These are phyloP conservation scores for Gracilaria vermiculophylla DNA, from an alignment of 23 red algal genomes.

Conservation along the genomic window DNA sequence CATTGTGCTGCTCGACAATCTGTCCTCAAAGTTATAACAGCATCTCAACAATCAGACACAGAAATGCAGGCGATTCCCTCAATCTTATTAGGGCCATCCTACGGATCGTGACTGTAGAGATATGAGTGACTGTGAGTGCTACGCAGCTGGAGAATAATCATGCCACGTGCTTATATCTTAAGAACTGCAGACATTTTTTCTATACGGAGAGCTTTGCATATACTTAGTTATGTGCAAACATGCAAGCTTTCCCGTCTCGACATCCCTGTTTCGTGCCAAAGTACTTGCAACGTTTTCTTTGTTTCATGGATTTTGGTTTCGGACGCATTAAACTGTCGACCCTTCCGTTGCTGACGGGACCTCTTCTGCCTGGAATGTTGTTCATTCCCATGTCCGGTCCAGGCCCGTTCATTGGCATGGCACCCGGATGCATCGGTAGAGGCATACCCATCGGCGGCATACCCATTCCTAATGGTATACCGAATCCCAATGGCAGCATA, in stretches of 20 bases:
- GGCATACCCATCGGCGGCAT: conserved; percentile 57
- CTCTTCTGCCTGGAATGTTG: background rate
- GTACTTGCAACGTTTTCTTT: conserved; percentile 67
- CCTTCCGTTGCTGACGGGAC: background rate
- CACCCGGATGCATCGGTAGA: conserved; percentile 37
- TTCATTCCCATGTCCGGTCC: conserved; percentile 35
- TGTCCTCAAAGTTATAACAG: too few species aligned
- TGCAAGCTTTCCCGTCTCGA: conserved; percentile 52
- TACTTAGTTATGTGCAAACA: conserved; percentile 66
- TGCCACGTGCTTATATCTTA: background rate
- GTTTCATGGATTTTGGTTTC: conserved; percentile 43
- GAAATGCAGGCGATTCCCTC: too few species aligned
- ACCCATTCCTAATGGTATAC: too few species aligned
- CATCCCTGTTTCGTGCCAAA: conserved; percentile 71
- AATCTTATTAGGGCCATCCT: too few species aligned
- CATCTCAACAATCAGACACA: too few species aligned
- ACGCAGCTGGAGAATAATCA: background rate
- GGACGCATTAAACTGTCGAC: conserved; percentile 49
- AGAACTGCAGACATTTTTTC: background rate
- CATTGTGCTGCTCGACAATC: too few species aligned
- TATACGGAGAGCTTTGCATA: background rate
- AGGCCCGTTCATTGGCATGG: conserved; percentile 12
- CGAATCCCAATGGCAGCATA: too few species aligned
- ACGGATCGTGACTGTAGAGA: background rate
- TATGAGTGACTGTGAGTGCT: background rate